Evolutionary conservation across 108 stramenopile genomes (phyloP).

Genomic region (Tribonema minus): DNA sequence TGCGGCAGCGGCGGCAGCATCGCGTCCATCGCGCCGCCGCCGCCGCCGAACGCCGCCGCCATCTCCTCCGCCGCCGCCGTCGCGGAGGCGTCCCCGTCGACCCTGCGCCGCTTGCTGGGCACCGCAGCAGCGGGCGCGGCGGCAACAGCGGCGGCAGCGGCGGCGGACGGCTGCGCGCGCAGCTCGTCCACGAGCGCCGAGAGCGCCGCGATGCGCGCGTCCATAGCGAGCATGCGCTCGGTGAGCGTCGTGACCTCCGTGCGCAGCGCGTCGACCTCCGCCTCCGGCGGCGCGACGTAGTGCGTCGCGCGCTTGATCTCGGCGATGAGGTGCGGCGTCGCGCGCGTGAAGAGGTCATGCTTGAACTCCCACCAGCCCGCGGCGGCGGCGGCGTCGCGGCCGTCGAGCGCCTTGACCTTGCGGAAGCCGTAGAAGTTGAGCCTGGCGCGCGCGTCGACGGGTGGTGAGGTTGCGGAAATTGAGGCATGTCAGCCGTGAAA

Average conservation of each 20-base stretch:
- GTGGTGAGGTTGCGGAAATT: too few relatives aligned
- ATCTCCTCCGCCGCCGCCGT: too few relatives aligned
- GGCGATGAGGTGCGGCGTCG: conserved; percentile 46
- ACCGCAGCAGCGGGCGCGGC: not conserved
- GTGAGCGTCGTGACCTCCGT: conserved; percentile 27
- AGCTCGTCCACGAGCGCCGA: conserved; percentile 45
- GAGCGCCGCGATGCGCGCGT: conserved; percentile 32
- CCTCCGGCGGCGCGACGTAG: conserved; percentile 41
- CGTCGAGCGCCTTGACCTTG: conserved; percentile 49
- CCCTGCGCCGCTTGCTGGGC: conserved; percentile 26
- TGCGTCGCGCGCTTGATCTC: conserved; percentile 59
- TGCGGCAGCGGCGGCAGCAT: too few relatives aligned
- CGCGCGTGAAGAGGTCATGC: conserved; percentile 53
- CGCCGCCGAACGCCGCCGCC: too few relatives aligned
- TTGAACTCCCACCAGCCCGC: conserved; percentile 55
- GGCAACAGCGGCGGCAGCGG: not conserved
- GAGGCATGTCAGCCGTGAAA: too few relatives aligned
- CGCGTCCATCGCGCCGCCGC: too few relatives aligned
- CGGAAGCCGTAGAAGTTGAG: conserved; percentile 60
- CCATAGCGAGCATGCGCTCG: conserved; percentile 40
- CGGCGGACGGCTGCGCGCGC: not conserved
- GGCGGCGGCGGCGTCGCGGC: not conserved
- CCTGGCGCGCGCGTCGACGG: too few relatives aligned
- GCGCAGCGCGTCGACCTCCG: conserved; percentile 35
- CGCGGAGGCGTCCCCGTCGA: too few relatives aligned